A percentile compares a stretch with the other conserved stretches of the same genome.
Evolutionary conservation across 441 rosid species (phyloP).

Genomic region (Kokia cookei): DNA sequence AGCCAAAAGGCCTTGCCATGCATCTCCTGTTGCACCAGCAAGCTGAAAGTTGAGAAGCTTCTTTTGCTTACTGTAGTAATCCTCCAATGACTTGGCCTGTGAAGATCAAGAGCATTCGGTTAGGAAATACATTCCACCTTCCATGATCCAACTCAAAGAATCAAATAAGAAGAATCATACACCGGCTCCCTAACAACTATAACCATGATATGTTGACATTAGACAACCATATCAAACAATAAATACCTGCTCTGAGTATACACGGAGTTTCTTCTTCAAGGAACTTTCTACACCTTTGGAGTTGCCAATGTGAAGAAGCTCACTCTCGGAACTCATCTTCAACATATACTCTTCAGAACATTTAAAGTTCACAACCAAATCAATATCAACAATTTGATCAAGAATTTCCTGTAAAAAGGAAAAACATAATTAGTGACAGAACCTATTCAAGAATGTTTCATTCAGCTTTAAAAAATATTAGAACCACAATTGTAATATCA

Average conservation of each 20-base stretch:
- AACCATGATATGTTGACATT: neutral
- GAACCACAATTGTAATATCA: neutral
- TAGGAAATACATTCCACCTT: neutral
- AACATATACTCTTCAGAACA: constrained; percentile 32
- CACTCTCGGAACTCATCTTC: constrained; percentile 25
- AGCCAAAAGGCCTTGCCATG: constrained; percentile 82
- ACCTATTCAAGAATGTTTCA: neutral
- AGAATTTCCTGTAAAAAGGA: constrained; percentile 59
- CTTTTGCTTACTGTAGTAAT: constrained; percentile 66
- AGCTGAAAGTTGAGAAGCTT: constrained; percentile 74
- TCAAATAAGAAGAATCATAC: neutral
- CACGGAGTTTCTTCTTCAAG: constrained; percentile 33
- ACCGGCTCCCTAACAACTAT: neutral
- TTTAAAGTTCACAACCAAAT: constrained; percentile 76
- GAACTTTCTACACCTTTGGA: constrained; percentile 18
- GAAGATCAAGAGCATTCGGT: neutral
- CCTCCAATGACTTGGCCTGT: constrained; percentile 61
- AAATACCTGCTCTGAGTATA: constrained; percentile 28
- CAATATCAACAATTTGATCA: constrained; percentile 66
- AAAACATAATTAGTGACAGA: too few relatives aligned
- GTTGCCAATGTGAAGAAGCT: constrained; percentile 20
- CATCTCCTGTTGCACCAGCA: constrained; percentile 57
- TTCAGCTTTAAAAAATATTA: neutral
- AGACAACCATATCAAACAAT: neutral
- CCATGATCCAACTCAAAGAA: neutral